Percentiles rank a stretch among this genome's conserved stretches.
These are phyloP conservation scores for Backusella psychrophila DNA, from an alignment of 192 early-diverging fungal genomes.

Conservation along the genomic window DNA sequence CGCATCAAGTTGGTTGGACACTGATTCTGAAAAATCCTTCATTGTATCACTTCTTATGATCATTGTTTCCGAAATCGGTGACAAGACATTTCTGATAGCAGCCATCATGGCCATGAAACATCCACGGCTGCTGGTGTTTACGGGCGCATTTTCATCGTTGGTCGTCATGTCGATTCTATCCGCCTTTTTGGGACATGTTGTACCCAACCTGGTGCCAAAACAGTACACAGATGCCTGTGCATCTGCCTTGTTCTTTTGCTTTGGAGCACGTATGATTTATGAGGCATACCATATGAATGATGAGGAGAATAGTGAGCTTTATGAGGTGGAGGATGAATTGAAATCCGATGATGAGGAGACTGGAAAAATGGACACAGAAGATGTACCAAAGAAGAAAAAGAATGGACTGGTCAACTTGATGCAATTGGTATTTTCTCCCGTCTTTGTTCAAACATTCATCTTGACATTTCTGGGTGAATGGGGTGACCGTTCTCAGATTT, in stretches of 20 bases:
- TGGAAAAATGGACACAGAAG: constrained; percentile 57
- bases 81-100: constrained; percentile 99
- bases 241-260: constrained; percentile 85
- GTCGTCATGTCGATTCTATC: constrained; percentile 95
- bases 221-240: constrained; percentile 85
- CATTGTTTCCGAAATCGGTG: constrained; percentile 95
- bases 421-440: constrained; percentile 80
- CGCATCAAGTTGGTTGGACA: not conserved
- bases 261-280: constrained; percentile 85
- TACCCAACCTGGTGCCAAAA: constrained; percentile 85
- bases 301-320: constrained; percentile 88
- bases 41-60: constrained; percentile 82
- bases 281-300: constrained; percentile 87
- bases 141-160: constrained; percentile 84
- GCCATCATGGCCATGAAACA: constrained; percentile 99
- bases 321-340: constrained; percentile 86
- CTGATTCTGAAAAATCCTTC: constrained; percentile 38
- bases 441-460: constrained; percentile 95
- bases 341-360: constrained; percentile 57
- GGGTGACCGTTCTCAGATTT: constrained; percentile 97
- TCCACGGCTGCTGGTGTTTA: constrained; percentile 86
- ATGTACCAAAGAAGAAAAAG: constrained; percentile 37
- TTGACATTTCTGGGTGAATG: constrained; percentile 98
- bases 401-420: constrained; percentile 67
- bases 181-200: constrained; percentile 85